Conservation (phyloP, 495 filamentous ascomycete genomes). For the Ramalina peruviana region DNA sequence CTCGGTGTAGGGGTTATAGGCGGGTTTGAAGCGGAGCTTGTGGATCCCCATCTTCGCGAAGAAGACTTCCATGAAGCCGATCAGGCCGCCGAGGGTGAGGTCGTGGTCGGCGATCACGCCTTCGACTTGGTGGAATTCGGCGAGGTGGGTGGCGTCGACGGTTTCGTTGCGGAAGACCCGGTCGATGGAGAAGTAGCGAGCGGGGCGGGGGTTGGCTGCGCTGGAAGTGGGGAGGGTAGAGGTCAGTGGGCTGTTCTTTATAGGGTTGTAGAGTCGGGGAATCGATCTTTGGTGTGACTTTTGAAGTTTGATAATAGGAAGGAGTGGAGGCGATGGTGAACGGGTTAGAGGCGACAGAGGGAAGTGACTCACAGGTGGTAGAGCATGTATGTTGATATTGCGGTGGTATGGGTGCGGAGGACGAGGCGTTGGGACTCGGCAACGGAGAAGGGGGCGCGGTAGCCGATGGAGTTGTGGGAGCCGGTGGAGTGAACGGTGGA, state of each 20-base stretch:
- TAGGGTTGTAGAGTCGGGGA: slow-evolving; percentile 35
- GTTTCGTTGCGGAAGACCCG: slow-evolving; percentile 93
- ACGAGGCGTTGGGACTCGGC: slow-evolving; percentile 85
- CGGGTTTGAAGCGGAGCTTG: slow-evolving; percentile 82
- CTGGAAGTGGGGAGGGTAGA: too few species aligned
- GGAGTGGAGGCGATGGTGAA: slow-evolving; percentile 89
- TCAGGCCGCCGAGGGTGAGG: slow-evolving; percentile 79
- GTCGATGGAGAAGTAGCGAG: slow-evolving; percentile 94
- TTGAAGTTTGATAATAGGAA: slow-evolving; percentile 98
- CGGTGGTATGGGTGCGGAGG: slow-evolving; percentile 90
- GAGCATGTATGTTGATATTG: slow-evolving; percentile 74
- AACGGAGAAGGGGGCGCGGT: slow-evolving; percentile 81
- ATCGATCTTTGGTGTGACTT: slow-evolving; percentile 93
- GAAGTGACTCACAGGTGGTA: slow-evolving; percentile 73
- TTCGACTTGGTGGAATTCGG: slow-evolving; percentile 97
- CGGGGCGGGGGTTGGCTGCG: slow-evolving; percentile 64
- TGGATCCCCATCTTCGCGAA: slow-evolving; percentile 91
- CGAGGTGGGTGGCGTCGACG: slow-evolving; percentile 90
- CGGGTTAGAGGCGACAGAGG: slow-evolving; percentile 75
- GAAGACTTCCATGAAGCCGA: slow-evolving; percentile 95
- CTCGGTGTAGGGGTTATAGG: slow-evolving; percentile 99
- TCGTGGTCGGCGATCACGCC: slow-evolving; percentile 95
- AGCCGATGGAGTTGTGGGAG: slow-evolving; percentile 86
- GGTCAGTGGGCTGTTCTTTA: too few species aligned
- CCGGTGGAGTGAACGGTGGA: slow-evolving; percentile 69